A percentile compares a stretch with the other conserved stretches of the same genome.
Conservation (phyloP, 2,329 filamentous ascomycete genomes). For the Cercospora canescens region DNA sequence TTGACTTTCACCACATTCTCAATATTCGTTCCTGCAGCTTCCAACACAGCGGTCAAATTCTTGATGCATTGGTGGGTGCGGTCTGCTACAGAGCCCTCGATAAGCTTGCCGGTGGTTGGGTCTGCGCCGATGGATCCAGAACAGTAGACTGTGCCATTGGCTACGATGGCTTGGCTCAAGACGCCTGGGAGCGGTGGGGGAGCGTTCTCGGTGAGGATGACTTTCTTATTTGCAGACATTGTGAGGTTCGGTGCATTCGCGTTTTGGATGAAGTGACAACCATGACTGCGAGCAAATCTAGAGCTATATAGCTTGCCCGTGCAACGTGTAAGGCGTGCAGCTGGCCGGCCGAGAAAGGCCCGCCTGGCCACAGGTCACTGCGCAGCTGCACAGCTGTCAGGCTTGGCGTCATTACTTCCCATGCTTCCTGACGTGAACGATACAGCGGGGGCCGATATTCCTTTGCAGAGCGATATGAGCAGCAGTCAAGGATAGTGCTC, state of each 20-base stretch:
- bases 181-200: slow-evolving; percentile 30
- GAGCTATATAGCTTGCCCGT: slow-evolving; percentile 3
- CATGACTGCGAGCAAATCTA: not conserved
- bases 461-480: not conserved
- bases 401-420: not conserved
- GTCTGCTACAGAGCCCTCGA: slow-evolving; percentile 59
- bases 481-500: not conserved
- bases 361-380: not conserved
- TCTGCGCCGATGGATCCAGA: slow-evolving; percentile 63
- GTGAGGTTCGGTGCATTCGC: not conserved
- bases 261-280: not conserved
- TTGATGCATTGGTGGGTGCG: slow-evolving; percentile 58
- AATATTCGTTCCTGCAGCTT: slow-evolving; percentile 60
- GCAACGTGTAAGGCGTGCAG: not conserved
- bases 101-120: slow-evolving; percentile 54
- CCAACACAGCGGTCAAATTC: slow-evolving; percentile 61
- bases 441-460: not conserved
- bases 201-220: slow-evolving; percentile 32
- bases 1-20: slow-evolving; percentile 67
- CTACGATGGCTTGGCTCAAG: slow-evolving; percentile 38
- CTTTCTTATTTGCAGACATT: slow-evolving; percentile 30
- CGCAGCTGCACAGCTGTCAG: not conserved
- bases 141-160: slow-evolving; percentile 69
- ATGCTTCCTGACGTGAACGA: no score
- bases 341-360: slow-evolving; percentile 2